Evolutionary conservation across 1,139 yeast genomes (phyloP).

Genomic region (Hyphopichia burtonii): DNA sequence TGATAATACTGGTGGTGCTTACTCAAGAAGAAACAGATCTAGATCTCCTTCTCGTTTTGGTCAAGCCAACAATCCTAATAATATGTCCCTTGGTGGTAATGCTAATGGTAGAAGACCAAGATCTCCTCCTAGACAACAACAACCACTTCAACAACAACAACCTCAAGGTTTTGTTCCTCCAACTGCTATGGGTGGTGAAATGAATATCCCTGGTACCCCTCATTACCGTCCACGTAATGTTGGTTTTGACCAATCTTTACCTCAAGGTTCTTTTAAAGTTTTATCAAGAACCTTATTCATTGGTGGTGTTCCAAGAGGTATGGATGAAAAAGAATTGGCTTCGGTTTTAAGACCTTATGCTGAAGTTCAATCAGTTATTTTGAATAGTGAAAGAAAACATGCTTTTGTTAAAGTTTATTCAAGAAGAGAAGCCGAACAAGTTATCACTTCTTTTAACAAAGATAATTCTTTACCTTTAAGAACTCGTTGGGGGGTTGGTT

Average conservation of each 20-base stretch:
- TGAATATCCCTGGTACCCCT: conserved; percentile 65
- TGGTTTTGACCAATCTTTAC: conserved; percentile 66
- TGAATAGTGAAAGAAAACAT: conserved; percentile 86
- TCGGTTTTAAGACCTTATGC: conserved; percentile 79
- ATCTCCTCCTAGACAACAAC: conserved; percentile 30
- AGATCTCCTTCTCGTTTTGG: conserved; percentile 51
- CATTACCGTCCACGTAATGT: conserved; percentile 74
- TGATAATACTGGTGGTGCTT: conserved; percentile 28
- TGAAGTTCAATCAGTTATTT: conserved; percentile 88
- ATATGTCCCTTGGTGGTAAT: conserved; percentile 3
- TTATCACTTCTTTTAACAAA: conserved; percentile 54
- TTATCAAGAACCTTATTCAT: conserved; percentile 86
- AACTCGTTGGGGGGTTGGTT: conserved; percentile 98
- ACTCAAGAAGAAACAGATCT: conserved; percentile 54
- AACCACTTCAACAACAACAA: too few relatives aligned
- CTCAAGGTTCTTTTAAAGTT: conserved; percentile 80
- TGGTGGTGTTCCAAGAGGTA: conserved; percentile 86
- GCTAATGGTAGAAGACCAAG: conserved; percentile 24
- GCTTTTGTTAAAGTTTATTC: conserved; percentile 96
- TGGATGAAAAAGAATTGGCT: conserved; percentile 73
- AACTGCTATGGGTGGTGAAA: conserved; percentile 43
- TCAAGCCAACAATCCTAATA: conserved; percentile 3
- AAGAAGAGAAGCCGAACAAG: conserved; percentile 88
- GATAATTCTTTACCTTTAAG: conserved; percentile 58
- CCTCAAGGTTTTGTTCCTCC: conserved; percentile 10